Percentiles rank a stretch among this genome's conserved stretches.
Evolutionary conservation across 306 rosid genomes (phyloP).

Genomic region (Gleditsia sinensis): DNA sequence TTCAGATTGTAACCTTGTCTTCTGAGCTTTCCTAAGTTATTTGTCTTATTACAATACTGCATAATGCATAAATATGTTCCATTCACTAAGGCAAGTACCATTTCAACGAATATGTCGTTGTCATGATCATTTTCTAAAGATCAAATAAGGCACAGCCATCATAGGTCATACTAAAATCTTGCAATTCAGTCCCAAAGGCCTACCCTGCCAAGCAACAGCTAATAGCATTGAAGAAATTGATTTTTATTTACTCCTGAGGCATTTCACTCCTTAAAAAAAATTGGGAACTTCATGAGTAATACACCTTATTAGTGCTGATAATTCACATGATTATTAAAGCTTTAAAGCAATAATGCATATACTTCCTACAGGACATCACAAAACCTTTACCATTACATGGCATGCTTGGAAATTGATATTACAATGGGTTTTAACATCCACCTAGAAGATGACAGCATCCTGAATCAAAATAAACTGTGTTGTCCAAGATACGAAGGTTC

Average conservation of each 20-base stretch:
- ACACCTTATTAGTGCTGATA: background rate
- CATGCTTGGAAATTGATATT: background rate
- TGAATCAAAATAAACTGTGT: background rate
- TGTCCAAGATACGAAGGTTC: background rate
- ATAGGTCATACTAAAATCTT: slow-evolving; percentile 27
- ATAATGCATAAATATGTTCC: background rate
- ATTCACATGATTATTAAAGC: background rate
- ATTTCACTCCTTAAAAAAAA: background rate
- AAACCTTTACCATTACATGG: background rate
- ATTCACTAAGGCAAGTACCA: slow-evolving; percentile 28
- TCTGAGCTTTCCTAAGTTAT: background rate
- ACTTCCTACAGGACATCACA: background rate
- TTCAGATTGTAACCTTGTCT: background rate
- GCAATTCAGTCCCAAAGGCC: background rate
- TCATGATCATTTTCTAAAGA: background rate
- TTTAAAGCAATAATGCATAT: background rate
- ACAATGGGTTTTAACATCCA: background rate
- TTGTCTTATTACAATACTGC: slow-evolving; percentile 7
- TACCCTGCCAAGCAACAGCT: background rate
- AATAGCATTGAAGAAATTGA: background rate
- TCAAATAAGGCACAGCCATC: background rate
- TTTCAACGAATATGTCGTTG: background rate
- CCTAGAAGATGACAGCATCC: background rate
- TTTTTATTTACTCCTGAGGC: background rate
- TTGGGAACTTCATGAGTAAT: background rate